Conservation (phyloP, 2,329 filamentous ascomycete species). For the Hypoxylon sp. region DNA sequence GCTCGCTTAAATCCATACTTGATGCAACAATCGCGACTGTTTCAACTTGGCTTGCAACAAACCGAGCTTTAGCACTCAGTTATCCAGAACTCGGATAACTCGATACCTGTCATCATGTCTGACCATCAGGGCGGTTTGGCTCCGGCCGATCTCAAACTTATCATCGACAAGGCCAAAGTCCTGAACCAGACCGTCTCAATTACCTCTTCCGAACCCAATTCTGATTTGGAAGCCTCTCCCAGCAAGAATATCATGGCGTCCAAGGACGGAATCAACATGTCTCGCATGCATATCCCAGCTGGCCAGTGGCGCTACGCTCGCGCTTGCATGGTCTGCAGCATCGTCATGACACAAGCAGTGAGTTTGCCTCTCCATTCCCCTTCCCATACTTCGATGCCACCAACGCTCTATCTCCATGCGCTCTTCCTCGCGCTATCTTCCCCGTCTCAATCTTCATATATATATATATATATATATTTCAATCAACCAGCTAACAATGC, state of each 20-base stretch:
- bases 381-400: background rate
- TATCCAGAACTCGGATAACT: background rate
- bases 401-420: background rate
- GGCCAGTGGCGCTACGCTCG: conserved; percentile 87
- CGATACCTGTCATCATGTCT: background rate
- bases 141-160: background rate
- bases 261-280: background rate
- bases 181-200: background rate
- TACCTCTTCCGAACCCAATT: background rate
- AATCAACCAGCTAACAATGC: background rate
- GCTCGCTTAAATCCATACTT: background rate
- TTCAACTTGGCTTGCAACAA: background rate
- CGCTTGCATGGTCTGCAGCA: conserved; percentile 98
- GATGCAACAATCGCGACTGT: too few relatives aligned
- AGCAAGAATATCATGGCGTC: conserved; percentile 9
- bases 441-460: conserved; percentile 12
- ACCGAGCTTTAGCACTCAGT: background rate
- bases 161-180: background rate
- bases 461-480: too few relatives aligned
- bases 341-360: conserved; percentile 86
- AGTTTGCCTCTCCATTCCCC: conserved; percentile 50
- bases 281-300: conserved; percentile 65
- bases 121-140: background rate
- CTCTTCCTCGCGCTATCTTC: conserved; percentile 2
- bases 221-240: background rate